phyloP scores from a whole-genome alignment of 1,139 yeast genomes.

The Suhomyces panamericanus region DNA sequence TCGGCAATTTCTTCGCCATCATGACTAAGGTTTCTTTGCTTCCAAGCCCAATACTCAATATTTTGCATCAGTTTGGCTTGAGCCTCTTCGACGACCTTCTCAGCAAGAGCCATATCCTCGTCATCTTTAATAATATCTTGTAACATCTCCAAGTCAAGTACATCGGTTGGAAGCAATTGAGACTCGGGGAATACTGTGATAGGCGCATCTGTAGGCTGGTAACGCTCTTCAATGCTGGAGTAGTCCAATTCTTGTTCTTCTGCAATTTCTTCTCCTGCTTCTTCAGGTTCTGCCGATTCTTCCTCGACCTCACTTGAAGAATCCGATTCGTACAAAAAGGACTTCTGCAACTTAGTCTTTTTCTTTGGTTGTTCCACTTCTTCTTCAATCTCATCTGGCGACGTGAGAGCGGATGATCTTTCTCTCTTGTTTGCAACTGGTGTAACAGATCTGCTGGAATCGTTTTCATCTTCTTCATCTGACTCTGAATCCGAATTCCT shows the following conservation, averaged over 20 bases:
- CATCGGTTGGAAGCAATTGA: conserved; percentile 24
- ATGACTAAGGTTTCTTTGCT: conserved; percentile 38
- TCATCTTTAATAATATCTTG: conserved; percentile 64
- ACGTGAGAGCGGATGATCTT: conserved; percentile 8
- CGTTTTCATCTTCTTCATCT: conserved; percentile 42
- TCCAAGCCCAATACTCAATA: conserved; percentile 71
- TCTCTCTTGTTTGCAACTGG: conserved; percentile 36
- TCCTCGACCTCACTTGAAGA: conserved; percentile 10
- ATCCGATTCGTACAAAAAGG: conserved; percentile 36
- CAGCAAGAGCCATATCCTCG: conserved; percentile 65
- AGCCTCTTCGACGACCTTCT: conserved; percentile 40
- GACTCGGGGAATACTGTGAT: conserved; percentile 52
- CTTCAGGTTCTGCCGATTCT: conserved; percentile 12
- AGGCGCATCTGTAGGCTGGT: conserved; percentile 50
- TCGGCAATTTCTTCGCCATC: conserved; percentile 28
- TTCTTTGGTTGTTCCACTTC: conserved; percentile 25
- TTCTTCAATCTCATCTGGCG: conserved; percentile 34
- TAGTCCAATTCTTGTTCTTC: conserved; percentile 21
- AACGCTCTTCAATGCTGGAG: conserved; percentile 36
- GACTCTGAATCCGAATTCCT: conserved; percentile 35
- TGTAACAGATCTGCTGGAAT: conserved; percentile 44
- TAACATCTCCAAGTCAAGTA: conserved; percentile 49
- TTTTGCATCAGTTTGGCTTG: conserved; percentile 33
- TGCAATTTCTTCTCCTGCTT: conserved; percentile 10
- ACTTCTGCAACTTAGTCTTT: conserved; percentile 17